phyloP scores from a whole-genome alignment of 2,329 filamentous ascomycete genomes.

The Alternaria panax region DNA sequence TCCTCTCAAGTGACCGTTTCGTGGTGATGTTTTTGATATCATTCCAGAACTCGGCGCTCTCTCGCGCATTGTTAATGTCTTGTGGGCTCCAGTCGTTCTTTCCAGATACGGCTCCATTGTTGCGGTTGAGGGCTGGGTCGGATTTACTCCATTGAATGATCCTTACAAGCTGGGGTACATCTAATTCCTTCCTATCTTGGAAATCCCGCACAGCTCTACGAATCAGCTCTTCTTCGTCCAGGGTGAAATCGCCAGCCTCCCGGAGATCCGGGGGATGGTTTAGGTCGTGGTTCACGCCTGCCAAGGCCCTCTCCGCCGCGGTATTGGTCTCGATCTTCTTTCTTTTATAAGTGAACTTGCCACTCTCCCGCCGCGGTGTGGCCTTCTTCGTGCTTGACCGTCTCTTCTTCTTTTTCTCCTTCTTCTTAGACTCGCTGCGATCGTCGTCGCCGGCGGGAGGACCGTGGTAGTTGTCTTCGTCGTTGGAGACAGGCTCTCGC shows the following conservation, averaged over 20 bases:
- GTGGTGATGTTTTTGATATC: conserved; percentile 42
- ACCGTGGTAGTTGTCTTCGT: neutral
- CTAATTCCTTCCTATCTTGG: conserved; percentile 27
- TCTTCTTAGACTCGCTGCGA: neutral
- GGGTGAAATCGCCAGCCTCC: conserved; percentile 23
- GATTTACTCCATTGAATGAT: conserved; percentile 28
- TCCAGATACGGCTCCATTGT: neutral
- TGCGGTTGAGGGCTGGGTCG: conserved; percentile 2
- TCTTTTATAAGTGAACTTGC: neutral
- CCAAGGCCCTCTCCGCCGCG: conserved; percentile 27
- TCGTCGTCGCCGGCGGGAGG: neutral
- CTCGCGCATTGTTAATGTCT: conserved; percentile 12
- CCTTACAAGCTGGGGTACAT: conserved; percentile 25
- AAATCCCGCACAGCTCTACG: conserved; percentile 31
- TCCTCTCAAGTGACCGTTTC: conserved; percentile 40
- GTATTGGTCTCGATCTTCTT: neutral
- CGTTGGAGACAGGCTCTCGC: conserved; percentile 1
- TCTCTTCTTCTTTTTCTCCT: neutral
- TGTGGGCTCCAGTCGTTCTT: conserved; percentile 4
- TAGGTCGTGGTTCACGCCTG: conserved; percentile 13
- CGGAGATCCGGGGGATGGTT: conserved; percentile 25
- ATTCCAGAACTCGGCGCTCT: conserved; percentile 40
- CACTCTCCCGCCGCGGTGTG: neutral
- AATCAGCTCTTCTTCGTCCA: conserved; percentile 34
- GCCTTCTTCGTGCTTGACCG: neutral